Base-by-base conservation (phyloP, 169 alveolate genomes). In the Babesia divergens region DNA sequence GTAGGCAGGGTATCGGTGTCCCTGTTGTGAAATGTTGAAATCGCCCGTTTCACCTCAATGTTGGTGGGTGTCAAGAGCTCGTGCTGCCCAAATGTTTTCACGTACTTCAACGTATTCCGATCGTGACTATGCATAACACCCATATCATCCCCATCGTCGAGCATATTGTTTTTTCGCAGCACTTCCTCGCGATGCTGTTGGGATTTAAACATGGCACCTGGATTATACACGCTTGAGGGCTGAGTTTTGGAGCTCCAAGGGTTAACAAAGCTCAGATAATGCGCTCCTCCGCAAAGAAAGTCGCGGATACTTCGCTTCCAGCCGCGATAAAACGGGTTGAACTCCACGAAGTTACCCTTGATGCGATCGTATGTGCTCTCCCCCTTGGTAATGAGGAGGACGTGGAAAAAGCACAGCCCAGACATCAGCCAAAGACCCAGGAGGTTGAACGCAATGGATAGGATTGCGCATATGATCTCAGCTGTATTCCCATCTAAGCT, bases 361-460 rank as follows among this genome's bases (percentile, higher is more conserved):
- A 86, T 56, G 59, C 90, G 88, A 52, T 87, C 95, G 46, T 85
- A 87, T 28, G 95, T 91, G 40, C 92, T 91, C 72, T 82, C 83
- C 47, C 84, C 83, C 13, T 76, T 82, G 20, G 51, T 51, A 34
- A 89, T 54, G 9, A 91, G 52, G 74, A 76, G 84, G 20, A 79
- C 59, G 70, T 91, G 95, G 80, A 82, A 90, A 66, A 74, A 68
- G 72, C 81, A 81, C 37, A 91, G 84, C 20, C 95, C 95, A 24
- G 84, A 40, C 40, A 90, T 88, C 29, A 90, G 76, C 94, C 95
- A 91, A 22, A 67, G 18, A n/a, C 56, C 40, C 44, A 86, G 29
- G 67, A 71, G 38, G 32, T 60, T 20, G 52, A 76, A 2, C 42
- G 62, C 34, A 51, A 83, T 42, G 46, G 76, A 53, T 37, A 82